Evolutionary conservation across 768 basidiomycete genomes (phyloP).

Genomic region (Lactarius indigo): DNA sequence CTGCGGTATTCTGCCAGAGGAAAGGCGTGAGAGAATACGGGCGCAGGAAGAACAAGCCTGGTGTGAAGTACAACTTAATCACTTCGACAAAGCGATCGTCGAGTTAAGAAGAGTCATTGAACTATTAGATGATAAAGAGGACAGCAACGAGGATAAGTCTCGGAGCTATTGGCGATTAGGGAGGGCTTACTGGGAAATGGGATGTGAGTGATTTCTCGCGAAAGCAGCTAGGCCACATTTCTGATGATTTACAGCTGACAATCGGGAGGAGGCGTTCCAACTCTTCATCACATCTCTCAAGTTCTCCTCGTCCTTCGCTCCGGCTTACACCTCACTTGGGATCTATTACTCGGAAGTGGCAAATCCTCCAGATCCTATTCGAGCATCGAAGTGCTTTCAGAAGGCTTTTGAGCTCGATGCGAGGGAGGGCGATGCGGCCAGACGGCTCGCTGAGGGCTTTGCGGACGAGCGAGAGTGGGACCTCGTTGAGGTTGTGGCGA

Average conservation of each 20-base stretch:
- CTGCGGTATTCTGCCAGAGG: conserved; percentile 42
- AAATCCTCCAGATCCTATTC: conserved; percentile 70
- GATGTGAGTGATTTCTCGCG: conserved; percentile 45
- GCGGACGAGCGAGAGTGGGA: conserved; percentile 95
- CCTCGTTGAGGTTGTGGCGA: conserved; percentile 90
- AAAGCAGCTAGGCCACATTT: not conserved
- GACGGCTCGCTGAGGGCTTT: conserved; percentile 80
- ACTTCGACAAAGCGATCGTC: conserved; percentile 43
- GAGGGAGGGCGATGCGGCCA: conserved; percentile 80
- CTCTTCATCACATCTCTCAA: conserved; percentile 80
- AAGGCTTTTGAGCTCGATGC: conserved; percentile 97
- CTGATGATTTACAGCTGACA: conserved; percentile 36
- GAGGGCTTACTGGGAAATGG: conserved; percentile 65
- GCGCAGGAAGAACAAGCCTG: conserved; percentile 83
- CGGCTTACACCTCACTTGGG: conserved; percentile 92
- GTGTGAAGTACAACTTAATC: conserved; percentile 62
- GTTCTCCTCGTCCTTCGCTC: conserved; percentile 70
- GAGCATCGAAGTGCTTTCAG: conserved; percentile 94
- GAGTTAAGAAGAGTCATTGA: conserved; percentile 48
- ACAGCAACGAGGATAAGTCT: conserved; percentile 58
- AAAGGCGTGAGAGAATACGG: conserved; percentile 48
- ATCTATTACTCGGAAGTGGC: conserved; percentile 76
- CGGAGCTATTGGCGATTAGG: conserved; percentile 86
- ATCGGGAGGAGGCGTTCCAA: conserved; percentile 65
- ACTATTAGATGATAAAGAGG: conserved; percentile 43